A percentile compares a stretch with the other conserved stretches of the same genome.
phyloP scores from a whole-genome alignment of 2,329 filamentous ascomycete species.

The Cytospora paraplurivora region DNA sequence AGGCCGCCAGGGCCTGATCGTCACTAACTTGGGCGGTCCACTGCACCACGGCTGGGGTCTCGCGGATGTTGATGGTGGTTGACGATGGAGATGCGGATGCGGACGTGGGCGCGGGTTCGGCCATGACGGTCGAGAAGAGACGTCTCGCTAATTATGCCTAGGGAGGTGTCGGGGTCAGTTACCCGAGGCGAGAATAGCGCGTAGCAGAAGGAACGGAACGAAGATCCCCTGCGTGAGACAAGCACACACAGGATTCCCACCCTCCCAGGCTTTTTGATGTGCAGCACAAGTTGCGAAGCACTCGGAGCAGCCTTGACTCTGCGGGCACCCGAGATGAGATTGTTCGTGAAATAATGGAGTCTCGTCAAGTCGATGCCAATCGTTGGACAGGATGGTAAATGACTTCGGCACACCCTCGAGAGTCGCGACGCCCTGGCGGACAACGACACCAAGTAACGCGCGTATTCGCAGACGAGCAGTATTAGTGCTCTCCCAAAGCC shows the following conservation, averaged over 20 bases:
- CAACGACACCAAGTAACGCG: slow-evolving; percentile 4
- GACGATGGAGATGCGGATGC: not conserved
- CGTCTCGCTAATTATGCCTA: not conserved
- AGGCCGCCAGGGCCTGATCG: not conserved
- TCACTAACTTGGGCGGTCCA: not conserved
- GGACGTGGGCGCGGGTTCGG: not conserved
- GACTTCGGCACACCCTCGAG: not conserved
- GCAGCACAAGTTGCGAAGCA: not conserved
- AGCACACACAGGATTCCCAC: slow-evolving; percentile 21
- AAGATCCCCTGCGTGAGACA: slow-evolving; percentile 18
- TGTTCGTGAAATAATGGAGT: not conserved
- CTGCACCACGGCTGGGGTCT: slow-evolving; percentile 7
- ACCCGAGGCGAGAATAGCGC: too few relatives aligned
- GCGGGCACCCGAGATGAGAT: too few relatives aligned
- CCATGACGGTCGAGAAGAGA: not conserved
- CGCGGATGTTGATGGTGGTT: slow-evolving; percentile 10
- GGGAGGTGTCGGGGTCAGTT: not conserved
- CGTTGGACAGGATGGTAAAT: not conserved
- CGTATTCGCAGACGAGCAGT: slow-evolving; percentile 3
- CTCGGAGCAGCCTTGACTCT: slow-evolving; percentile 23
- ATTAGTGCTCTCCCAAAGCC: slow-evolving; percentile 15
- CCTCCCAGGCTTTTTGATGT: slow-evolving; percentile 19
- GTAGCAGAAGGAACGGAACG: not conserved
- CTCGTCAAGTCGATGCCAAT: not conserved
- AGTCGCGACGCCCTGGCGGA: slow-evolving; percentile 1